Conservation (phyloP, 2,329 filamentous ascomycete genomes). For the Claviceps sorghi region DNA sequence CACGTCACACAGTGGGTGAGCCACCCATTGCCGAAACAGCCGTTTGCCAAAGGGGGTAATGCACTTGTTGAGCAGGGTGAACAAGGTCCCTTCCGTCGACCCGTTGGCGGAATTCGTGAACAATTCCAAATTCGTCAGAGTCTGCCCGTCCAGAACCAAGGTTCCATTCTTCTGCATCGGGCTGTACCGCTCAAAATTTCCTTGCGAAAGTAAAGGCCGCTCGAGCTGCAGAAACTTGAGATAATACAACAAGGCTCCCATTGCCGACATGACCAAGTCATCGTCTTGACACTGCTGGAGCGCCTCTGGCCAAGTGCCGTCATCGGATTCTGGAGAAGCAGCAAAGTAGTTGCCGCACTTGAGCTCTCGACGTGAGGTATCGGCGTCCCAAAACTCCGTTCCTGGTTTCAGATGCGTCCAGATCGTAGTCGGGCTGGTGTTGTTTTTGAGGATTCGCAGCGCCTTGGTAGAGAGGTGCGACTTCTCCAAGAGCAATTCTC, state of each 20-base stretch:
- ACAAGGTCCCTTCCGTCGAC: conserved; percentile 71
- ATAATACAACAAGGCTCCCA: conserved; percentile 81
- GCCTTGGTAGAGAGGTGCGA: conserved; percentile 75
- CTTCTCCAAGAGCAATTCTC: conserved; percentile 82
- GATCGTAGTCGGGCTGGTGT: conserved; percentile 78
- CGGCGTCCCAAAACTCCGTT: conserved; percentile 82
- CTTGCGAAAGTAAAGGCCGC: conserved; percentile 69
- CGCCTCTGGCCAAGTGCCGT: conserved; percentile 59
- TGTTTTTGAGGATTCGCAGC: conserved; percentile 87
- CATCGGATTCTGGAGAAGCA: conserved; percentile 36
- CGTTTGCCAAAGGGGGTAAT: conserved; percentile 95
- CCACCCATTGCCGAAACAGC: conserved; percentile 92
- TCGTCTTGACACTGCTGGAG: conserved; percentile 62
- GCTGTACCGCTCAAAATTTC: conserved; percentile 82
- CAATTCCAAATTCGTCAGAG: conserved; percentile 92
- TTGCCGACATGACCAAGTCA: conserved; percentile 74
- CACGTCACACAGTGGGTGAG: conserved; percentile 80
- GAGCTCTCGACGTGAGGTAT: conserved; percentile 68
- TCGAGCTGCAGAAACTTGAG: conserved; percentile 79
- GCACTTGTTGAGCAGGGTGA: conserved; percentile 80
- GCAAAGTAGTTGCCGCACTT: conserved; percentile 68
- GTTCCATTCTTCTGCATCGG: conserved; percentile 85
- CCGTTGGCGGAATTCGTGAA: conserved; percentile 90
- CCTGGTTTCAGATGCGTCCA: conserved; percentile 86
- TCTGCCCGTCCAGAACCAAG: conserved; percentile 86